Conservation (phyloP, 768 basidiomycete genomes). For the Russula virescens region DNA sequence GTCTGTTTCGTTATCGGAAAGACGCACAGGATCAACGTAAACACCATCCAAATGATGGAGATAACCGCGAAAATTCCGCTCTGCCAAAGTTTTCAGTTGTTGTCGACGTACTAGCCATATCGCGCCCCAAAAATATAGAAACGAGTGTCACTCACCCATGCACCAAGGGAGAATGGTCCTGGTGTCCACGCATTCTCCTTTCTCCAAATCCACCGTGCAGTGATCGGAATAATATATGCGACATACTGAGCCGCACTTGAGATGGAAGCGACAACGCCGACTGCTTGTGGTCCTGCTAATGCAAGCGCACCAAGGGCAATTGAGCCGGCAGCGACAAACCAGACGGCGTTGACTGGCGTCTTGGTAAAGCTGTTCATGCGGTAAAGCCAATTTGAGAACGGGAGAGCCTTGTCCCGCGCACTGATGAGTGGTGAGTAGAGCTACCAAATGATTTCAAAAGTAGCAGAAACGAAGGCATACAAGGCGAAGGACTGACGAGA, state of each 20-base stretch:
- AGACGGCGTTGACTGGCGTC: constrained; percentile 57
- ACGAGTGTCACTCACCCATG: constrained; percentile 32
- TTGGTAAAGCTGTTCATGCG: constrained; percentile 46
- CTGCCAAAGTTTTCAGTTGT: constrained; percentile 34
- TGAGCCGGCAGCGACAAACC: constrained; percentile 40
- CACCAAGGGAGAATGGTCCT: constrained; percentile 43
- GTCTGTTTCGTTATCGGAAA: constrained; percentile 54
- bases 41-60: constrained; percentile 58
- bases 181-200: constrained; percentile 36
- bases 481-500: constrained; percentile 55
- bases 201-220: constrained; percentile 42
- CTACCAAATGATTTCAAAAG: neutral
- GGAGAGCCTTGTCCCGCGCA: constrained; percentile 55
- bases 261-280: constrained; percentile 52
- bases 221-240: constrained; percentile 45
- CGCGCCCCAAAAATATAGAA: too few species aligned
- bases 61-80: constrained; percentile 49
- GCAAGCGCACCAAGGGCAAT: constrained; percentile 46
- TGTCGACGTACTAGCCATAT: too few species aligned
- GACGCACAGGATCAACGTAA: constrained; percentile 56
- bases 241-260: constrained; percentile 45
- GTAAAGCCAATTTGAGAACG: constrained; percentile 49
- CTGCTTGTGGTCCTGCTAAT: constrained; percentile 51
- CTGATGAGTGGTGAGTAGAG: neutral
- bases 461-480: constrained; percentile 14